Percentiles rank a stretch among this genome's conserved stretches.
Evolutionary conservation across 1,284 basidiomycete species (phyloP).

Genomic region (Tilletia walkeri): DNA sequence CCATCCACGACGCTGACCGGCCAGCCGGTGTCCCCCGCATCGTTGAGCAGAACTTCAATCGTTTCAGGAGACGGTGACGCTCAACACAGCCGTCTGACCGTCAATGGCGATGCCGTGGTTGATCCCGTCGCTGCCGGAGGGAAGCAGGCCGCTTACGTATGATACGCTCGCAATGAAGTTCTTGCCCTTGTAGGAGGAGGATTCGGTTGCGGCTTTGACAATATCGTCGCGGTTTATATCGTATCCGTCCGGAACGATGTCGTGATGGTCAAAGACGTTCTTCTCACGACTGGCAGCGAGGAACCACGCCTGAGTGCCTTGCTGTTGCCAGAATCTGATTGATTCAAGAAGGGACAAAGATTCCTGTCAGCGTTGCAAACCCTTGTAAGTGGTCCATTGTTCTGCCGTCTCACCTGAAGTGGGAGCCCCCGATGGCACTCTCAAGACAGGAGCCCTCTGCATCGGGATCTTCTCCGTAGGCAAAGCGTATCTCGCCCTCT

Average conservation of each 20-base stretch:
- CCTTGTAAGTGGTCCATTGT: too few relatives aligned
- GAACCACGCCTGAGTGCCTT: slow-evolving; percentile 20
- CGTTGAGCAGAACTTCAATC: neutral
- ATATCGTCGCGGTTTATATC: slow-evolving; percentile 41
- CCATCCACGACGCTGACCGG: too few relatives aligned
- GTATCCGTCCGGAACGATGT: slow-evolving; percentile 65
- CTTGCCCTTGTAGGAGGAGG: slow-evolving; percentile 11
- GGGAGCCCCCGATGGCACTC: slow-evolving; percentile 36
- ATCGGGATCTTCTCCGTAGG: slow-evolving; percentile 58
- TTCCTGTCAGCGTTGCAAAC: neutral
- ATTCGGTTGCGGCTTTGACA: neutral
- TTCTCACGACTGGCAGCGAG: slow-evolving; percentile 52
- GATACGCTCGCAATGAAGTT: slow-evolving; percentile 61
- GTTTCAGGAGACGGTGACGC: slow-evolving; percentile 27
- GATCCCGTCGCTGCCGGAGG: slow-evolving; percentile 61
- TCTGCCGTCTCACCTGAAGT: slow-evolving; percentile 8
- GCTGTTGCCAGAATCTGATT: slow-evolving; percentile 29
- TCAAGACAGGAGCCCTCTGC: slow-evolving; percentile 4
- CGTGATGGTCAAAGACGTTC: slow-evolving; percentile 68
- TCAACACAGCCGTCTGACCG: slow-evolving; percentile 41
- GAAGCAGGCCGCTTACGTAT: slow-evolving; percentile 62
- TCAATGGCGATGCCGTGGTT: slow-evolving; percentile 58
- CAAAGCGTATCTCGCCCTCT: slow-evolving; percentile 62
- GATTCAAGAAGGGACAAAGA: neutral
- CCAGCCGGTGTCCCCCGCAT: too few relatives aligned